These are phyloP conservation scores for Drosera spatulata DNA, from an alignment of 179 eudicot species.

Conservation along the genomic window DNA sequence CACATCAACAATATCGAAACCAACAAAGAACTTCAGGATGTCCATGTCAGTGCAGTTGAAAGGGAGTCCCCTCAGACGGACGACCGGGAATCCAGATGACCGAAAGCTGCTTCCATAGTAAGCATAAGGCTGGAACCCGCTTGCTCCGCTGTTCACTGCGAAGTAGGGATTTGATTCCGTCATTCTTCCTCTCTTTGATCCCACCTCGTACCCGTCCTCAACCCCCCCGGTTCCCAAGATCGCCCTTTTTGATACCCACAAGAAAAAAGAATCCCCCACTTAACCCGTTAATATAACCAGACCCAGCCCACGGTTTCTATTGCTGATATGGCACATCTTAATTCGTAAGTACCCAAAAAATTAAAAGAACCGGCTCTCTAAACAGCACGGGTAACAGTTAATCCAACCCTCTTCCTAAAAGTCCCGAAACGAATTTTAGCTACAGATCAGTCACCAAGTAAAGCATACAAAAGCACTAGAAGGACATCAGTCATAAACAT, in stretches of 20 bases:
- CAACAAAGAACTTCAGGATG: constrained; percentile 65
- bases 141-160: constrained; percentile 70
- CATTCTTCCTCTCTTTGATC: constrained; percentile 99
- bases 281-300: constrained; percentile 90
- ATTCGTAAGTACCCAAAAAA: not conserved
- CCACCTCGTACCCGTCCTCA: constrained; percentile 93
- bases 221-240: constrained; percentile 98
- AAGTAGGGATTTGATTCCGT: constrained; percentile 95
- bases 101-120: constrained; percentile 38
- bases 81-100: constrained; percentile 63
- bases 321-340: not conserved
- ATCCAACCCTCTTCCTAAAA: not conserved
- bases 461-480: not conserved
- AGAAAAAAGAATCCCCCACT: constrained; percentile 70
- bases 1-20: constrained; percentile 72
- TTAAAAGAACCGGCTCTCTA: too few species aligned
- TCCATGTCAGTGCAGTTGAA: constrained; percentile 75
- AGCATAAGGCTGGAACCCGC: constrained; percentile 31
- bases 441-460: not conserved
- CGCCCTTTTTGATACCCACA: constrained; percentile 75
- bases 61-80: constrained; percentile 81
- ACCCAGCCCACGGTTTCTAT: constrained; percentile 58
- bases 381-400: not conserved
- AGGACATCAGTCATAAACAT: not conserved
- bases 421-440: not conserved